Conservation (phyloP, 305 asterid species). For the Stenogyne calaminthoides region DNA sequence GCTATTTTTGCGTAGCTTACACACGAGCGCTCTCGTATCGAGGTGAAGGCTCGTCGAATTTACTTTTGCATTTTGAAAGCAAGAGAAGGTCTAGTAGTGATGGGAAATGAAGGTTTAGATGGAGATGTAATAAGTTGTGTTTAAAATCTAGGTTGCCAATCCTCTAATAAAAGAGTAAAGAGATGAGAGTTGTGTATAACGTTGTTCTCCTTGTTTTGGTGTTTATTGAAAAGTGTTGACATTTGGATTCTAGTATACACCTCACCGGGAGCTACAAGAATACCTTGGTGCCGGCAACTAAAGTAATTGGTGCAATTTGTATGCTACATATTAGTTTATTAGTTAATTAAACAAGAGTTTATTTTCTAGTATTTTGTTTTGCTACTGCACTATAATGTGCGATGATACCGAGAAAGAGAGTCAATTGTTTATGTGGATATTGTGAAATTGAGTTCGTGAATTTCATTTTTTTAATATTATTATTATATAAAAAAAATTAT, state of each 20-base stretch:
- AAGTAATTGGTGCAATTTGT: neutral
- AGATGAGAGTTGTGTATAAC: constrained; percentile 5
- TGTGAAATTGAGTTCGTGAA: no score
- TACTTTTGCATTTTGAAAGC: constrained; percentile 47
- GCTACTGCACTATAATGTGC: neutral
- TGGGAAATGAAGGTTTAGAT: neutral
- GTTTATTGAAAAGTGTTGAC: constrained; percentile 19
- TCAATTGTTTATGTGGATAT: no score
- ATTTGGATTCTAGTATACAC: constrained; percentile 25
- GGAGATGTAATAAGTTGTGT: neutral
- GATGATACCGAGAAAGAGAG: neutral
- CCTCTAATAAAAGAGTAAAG: constrained; percentile 25
- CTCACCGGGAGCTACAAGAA: constrained; percentile 30
- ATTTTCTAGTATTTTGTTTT: neutral
- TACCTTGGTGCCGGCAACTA: constrained; percentile 23
- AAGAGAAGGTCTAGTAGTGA: no score
- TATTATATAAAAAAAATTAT: no score
- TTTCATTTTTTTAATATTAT: no score
- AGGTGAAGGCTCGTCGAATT: constrained; percentile 45
- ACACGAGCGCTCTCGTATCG: constrained; percentile 46
- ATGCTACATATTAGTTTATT: neutral
- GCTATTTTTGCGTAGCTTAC: constrained; percentile 69
- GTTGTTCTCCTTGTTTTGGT: constrained; percentile 9
- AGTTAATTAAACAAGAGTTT: neutral
- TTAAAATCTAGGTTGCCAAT: neutral